Conservation (phyloP, 495 filamentous ascomycete species). For the Trichoderma reesei region DNA sequence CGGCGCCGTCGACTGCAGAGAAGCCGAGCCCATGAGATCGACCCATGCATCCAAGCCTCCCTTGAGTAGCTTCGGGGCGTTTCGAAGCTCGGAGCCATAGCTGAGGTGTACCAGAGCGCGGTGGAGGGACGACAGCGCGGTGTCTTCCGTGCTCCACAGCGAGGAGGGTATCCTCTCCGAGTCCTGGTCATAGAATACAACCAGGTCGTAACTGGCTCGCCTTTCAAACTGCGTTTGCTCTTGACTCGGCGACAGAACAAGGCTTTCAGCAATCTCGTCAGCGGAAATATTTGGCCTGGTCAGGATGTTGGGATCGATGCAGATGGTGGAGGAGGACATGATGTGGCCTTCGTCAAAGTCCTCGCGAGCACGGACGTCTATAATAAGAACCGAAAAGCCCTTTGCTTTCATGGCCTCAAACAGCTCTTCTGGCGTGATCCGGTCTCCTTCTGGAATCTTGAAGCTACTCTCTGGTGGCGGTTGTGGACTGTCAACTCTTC, state of each 20-base stretch:
- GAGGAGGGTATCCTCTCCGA: slow-evolving; percentile 38
- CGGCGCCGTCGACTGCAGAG: slow-evolving; percentile 35
- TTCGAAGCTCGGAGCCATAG: slow-evolving; percentile 56
- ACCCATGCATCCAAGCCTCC: slow-evolving; percentile 85
- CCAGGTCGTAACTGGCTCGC: slow-evolving; percentile 69
- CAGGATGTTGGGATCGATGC: slow-evolving; percentile 73
- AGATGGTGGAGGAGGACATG: slow-evolving; percentile 68
- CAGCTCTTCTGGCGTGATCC: slow-evolving; percentile 57
- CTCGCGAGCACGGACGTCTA: slow-evolving; percentile 77
- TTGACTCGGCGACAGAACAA: slow-evolving; percentile 64
- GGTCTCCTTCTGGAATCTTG: slow-evolving; percentile 48
- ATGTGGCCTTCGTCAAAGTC: slow-evolving; percentile 86
- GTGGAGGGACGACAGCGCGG: slow-evolving; percentile 57
- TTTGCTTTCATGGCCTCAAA: slow-evolving; percentile 48
- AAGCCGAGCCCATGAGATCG: slow-evolving; percentile 60
- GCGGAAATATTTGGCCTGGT: slow-evolving; percentile 71
- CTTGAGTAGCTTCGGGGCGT: slow-evolving; percentile 62
- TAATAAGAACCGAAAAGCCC: slow-evolving; percentile 55
- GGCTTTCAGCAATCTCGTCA: slow-evolving; percentile 69
- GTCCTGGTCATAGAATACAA: slow-evolving; percentile 82
- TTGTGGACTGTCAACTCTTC: slow-evolving; percentile 20
- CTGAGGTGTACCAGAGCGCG: slow-evolving; percentile 76
- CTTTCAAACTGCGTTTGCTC: slow-evolving; percentile 68
- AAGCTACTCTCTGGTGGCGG: slow-evolving; percentile 11
- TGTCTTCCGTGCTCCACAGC: slow-evolving; percentile 36